Evolutionary conservation across 1,139 yeast genomes (phyloP), one percentile per base, ranked within the genome.

Genomic region (Yamadazyma dushanensis): DNA sequence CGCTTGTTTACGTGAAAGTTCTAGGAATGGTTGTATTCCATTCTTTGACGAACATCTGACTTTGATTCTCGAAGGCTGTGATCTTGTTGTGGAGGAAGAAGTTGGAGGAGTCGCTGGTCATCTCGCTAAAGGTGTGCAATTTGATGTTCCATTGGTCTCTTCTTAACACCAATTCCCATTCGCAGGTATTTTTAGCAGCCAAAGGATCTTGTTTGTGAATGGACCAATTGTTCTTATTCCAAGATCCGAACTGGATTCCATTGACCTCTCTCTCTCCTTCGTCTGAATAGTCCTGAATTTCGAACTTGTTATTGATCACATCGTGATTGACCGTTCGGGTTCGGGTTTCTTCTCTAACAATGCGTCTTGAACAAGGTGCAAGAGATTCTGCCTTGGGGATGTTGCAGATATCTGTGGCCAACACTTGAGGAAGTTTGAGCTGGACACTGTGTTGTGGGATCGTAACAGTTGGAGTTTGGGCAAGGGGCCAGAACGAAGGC

Each of bases 401-500:
- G 9, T 7, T 22, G 10, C 5, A 9, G 10, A 17, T 7, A n/a
- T 14, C 18, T 9, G 14, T 17, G 4, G 25, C n/a, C 6, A 30
- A 9, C 10, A 19, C 21, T 7, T 6, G 15, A 14, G 47, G 40
- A n/a, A 44, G 19, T 15, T 34, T 25, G 7, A 41, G 32, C 10
- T 9, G 16, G 8, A 31, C 16, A 7, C 15, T 13, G 8, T 11
- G 26, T 30, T 38, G 37, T 36, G 43, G 43, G 16, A 64, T 29
- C 2, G 52, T 60, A 38, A 55, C 44, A 2, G 51, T 57, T 34
- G 66, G 68, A 16, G 53, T 60, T 44, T 56, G 63, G 4, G 45
- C 57, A 0, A 59, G 48, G 25, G 72, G 72, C 72, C 72, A 66
- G 26, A 56, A 53, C 35, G 63, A 67, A 9, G 72, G 72, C 72